A percentile compares a stretch with the other conserved stretches of the same genome.
These are phyloP conservation scores for Panus rudis DNA, from an alignment of 768 basidiomycete species.

Conservation along the genomic window DNA sequence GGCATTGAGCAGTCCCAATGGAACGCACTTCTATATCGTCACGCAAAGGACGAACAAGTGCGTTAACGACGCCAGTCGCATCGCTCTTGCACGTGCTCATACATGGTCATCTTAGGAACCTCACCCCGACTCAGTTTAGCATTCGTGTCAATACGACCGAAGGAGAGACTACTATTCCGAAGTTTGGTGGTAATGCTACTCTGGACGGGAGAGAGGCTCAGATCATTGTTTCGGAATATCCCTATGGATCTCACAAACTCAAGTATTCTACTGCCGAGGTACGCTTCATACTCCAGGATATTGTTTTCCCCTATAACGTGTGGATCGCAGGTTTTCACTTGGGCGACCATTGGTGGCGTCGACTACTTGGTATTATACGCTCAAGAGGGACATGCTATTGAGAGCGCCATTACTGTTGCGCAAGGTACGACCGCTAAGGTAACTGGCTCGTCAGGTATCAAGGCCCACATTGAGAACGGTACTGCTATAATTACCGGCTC, in stretches of 20 bases:
- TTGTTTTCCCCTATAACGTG: neutral
- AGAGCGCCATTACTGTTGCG: conserved; percentile 10
- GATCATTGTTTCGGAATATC: conserved; percentile 18
- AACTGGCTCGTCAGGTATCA: conserved; percentile 10
- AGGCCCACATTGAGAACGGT: conserved; percentile 4
- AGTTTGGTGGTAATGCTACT: conserved; percentile 10
- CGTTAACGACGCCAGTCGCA: neutral
- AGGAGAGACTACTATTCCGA: conserved; percentile 14
- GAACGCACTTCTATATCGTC: conserved; percentile 22
- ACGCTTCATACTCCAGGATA: neutral
- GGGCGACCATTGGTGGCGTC: conserved; percentile 12
- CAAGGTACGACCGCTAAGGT: neutral
- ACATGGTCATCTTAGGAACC: neutral
- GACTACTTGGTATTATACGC: conserved; percentile 18
- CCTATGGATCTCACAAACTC: conserved; percentile 16
- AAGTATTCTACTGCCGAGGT: conserved; percentile 16
- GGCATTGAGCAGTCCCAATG: conserved; percentile 15
- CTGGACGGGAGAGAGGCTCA: conserved; percentile 18
- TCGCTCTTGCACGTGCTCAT: neutral
- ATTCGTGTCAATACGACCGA: conserved; percentile 18
- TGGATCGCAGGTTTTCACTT: conserved; percentile 10
- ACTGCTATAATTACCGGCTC: conserved; percentile 11
- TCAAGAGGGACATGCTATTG: conserved; percentile 11
- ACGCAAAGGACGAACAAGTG: conserved; percentile 16
- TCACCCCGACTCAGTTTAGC: conserved; percentile 11